Percentiles rank a stretch among this genome's conserved stretches.
phyloP scores from a whole-genome alignment of 1,139 yeast species.

The Candida freyschussii region DNA sequence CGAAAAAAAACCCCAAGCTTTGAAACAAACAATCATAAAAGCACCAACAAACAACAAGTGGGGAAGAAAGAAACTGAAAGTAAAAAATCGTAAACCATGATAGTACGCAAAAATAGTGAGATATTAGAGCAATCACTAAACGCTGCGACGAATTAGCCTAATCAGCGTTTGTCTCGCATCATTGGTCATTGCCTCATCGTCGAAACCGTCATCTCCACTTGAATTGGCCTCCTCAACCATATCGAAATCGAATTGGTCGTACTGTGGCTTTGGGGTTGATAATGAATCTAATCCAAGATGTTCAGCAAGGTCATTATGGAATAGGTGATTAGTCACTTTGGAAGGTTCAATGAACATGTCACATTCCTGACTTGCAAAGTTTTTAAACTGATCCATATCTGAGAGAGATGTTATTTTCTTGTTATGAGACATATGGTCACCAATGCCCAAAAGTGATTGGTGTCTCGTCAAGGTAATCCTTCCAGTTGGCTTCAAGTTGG shows the following conservation, averaged over 20 bases:
- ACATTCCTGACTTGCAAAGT: constrained; percentile 6
- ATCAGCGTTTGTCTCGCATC: constrained; percentile 27
- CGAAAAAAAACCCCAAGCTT: not conserved
- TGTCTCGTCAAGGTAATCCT: constrained; percentile 21
- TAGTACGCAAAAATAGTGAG: too few relatives aligned
- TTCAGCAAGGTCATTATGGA: constrained; percentile 17
- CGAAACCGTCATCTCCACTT: constrained; percentile 4
- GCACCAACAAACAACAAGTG: too few relatives aligned
- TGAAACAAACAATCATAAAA: not conserved
- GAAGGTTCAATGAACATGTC: constrained; percentile 22
- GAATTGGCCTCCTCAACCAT: constrained; percentile 3
- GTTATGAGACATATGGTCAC: too few relatives aligned
- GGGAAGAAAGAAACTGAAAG: too few relatives aligned
- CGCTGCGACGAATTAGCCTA: constrained; percentile 25
- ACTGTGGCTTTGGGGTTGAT: constrained; percentile 3
- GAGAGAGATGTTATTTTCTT: too few relatives aligned
- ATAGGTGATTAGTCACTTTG: constrained; percentile 16
- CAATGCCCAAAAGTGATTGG: too few relatives aligned
- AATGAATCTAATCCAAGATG: constrained; percentile 10
- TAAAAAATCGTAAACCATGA: too few relatives aligned
- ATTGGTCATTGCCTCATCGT: constrained; percentile 14
- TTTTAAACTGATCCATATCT: too few relatives aligned
- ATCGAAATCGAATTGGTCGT: constrained; percentile 6
- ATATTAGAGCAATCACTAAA: too few relatives aligned
- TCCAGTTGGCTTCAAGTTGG: constrained; percentile 3